A percentile compares a stretch with the other conserved stretches of the same genome.
Evolutionary conservation across 2,329 filamentous ascomycete species (phyloP).

Genomic region (Neoascochyta sp.): DNA sequence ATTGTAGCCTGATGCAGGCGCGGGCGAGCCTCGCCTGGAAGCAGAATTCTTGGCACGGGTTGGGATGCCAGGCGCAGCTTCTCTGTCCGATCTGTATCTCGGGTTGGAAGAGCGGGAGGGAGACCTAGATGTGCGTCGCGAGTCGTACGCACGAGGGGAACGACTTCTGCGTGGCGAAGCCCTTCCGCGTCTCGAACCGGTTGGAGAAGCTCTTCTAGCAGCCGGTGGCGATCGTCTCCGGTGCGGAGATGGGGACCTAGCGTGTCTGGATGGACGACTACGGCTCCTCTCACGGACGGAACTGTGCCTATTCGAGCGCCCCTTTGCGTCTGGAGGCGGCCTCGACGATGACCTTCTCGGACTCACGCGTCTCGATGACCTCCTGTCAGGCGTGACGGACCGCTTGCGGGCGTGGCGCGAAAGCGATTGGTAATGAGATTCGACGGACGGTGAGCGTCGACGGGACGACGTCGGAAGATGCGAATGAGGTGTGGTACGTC

Average conservation of each 20-base stretch:
- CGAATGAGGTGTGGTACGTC: slow-evolving; percentile 31
- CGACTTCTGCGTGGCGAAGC: slow-evolving; percentile 18
- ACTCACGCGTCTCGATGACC: slow-evolving; percentile 27
- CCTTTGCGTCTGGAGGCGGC: slow-evolving; percentile 21
- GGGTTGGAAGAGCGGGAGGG: slow-evolving; percentile 16
- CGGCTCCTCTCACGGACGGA: slow-evolving; percentile 22
- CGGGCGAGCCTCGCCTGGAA: slow-evolving; percentile 27
- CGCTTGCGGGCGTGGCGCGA: slow-evolving; percentile 30
- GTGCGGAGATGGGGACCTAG: slow-evolving; percentile 32
- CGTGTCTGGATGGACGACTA: slow-evolving; percentile 22
- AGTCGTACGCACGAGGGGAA: slow-evolving; percentile 23
- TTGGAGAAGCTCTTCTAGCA: slow-evolving; percentile 23
- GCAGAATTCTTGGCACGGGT: slow-evolving; percentile 9
- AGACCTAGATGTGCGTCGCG: slow-evolving; percentile 30
- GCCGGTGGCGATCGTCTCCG: slow-evolving; percentile 27
- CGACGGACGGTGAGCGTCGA: slow-evolving; percentile 42
- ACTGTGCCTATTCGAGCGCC: slow-evolving; percentile 15
- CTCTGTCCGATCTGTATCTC: slow-evolving; percentile 16
- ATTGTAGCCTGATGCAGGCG: slow-evolving; percentile 25
- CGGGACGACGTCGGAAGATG: slow-evolving; percentile 27
- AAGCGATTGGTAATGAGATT: slow-evolving; percentile 37
- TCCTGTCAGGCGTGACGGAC: slow-evolving; percentile 30
- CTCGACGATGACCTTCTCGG: slow-evolving; percentile 29
- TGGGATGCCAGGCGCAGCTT: slow-evolving; percentile 11
- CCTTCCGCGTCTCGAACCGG: slow-evolving; percentile 14